Conservation (phyloP, 805 yeast species). For the Saccharomycopsis fibuligera region DNA sequence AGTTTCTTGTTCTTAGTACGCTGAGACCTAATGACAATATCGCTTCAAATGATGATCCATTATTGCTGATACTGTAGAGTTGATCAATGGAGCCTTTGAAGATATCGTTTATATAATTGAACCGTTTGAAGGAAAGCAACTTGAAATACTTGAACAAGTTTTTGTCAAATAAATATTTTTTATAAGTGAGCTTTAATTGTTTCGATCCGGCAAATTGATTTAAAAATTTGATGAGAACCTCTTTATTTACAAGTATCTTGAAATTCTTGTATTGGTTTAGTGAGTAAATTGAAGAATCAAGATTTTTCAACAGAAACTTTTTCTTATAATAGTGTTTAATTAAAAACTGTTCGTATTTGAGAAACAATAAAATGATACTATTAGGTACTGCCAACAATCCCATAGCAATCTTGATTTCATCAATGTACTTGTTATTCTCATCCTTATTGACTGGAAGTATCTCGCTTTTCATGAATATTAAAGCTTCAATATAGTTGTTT, state of each 20-base stretch:
- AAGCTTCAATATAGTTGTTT: conserved; percentile 11
- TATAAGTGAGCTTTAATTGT: conserved; percentile 7
- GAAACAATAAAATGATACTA: conserved; percentile 11
- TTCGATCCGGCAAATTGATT: conserved; percentile 6
- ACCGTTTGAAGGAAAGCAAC: conserved; percentile 16
- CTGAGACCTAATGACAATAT: conserved; percentile 19
- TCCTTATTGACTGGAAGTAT: conserved; percentile 11
- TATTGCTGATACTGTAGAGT: conserved; percentile 3
- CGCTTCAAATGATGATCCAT: conserved; percentile 9
- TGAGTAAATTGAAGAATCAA: conserved; percentile 11
- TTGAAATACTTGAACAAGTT: conserved; percentile 15
- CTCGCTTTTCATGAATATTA: conserved; percentile 15
- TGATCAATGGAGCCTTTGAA: conserved; percentile 11
- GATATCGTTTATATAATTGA: conserved; percentile 16
- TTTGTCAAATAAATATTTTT: conserved; percentile 9
- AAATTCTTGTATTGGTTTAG: conserved; percentile 5
- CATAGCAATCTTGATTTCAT: conserved; percentile 14
- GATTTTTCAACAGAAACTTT: conserved; percentile 7
- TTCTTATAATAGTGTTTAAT: conserved; percentile 11
- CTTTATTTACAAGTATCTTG: conserved; percentile 2
- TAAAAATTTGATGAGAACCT: conserved; percentile 12
- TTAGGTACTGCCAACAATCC: conserved; percentile 18
- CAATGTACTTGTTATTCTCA: conserved; percentile 15
- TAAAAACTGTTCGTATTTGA: conserved; percentile 18
- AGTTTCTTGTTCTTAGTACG: conserved; percentile 17